Conservation (phyloP, 2,329 filamentous ascomycete genomes). For the Scedosporium dehoogii region DNA sequence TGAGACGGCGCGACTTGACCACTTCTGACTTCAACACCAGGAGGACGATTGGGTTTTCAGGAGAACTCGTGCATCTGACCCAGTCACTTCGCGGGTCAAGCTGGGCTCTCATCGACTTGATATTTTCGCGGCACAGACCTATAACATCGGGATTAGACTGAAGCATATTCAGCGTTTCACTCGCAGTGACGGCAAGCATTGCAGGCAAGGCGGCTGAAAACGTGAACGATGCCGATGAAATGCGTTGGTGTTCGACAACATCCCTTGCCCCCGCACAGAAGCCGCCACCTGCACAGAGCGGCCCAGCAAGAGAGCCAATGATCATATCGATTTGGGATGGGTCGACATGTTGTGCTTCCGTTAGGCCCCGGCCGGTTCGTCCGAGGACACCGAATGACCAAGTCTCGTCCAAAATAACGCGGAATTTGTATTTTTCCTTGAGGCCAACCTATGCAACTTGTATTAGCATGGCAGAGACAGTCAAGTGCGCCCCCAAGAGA, state of each 20-base stretch:
- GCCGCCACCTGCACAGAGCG: conserved; percentile 83
- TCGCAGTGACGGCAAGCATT: conserved; percentile 89
- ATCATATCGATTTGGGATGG: conserved; percentile 94
- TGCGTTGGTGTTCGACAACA: conserved; percentile 92
- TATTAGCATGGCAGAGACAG: not conserved
- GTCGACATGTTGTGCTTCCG: conserved; percentile 94
- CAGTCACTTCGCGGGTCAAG: conserved; percentile 90
- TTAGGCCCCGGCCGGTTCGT: conserved; percentile 81
- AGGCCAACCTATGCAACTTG: conserved; percentile 51
- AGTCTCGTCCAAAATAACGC: conserved; percentile 92
- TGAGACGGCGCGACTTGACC: conserved; percentile 58
- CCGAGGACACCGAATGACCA: conserved; percentile 95
- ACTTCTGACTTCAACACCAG: conserved; percentile 77
- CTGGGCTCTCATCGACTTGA: conserved; percentile 74
- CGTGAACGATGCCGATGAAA: conserved; percentile 85
- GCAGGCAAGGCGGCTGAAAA: conserved; percentile 92
- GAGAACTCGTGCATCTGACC: conserved; percentile 70
- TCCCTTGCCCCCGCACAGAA: conserved; percentile 91
- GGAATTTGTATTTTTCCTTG: conserved; percentile 95
- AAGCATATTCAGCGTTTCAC: conserved; percentile 77
- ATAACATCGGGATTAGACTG: conserved; percentile 82
- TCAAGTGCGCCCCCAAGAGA: not conserved
- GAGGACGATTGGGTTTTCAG: conserved; percentile 81
- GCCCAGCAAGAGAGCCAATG: conserved; percentile 80
- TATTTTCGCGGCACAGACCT: conserved; percentile 71